Conservation (phyloP, 345 rosid species). For the Populus simonii region DNA sequence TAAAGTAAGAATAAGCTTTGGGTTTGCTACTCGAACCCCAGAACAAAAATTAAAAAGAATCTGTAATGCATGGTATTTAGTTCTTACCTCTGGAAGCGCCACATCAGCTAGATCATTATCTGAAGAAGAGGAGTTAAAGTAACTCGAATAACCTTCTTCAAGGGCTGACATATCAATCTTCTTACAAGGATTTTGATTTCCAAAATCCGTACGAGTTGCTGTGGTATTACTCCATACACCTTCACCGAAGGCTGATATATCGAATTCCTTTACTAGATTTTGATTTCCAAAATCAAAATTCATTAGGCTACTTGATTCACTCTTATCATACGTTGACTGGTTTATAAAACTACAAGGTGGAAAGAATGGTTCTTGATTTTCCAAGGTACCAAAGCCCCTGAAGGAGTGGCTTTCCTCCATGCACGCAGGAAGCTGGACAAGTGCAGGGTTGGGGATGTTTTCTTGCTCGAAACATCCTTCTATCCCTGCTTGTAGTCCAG, state of each 20-base stretch:
- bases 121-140: background rate
- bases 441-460: background rate
- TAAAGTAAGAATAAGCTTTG: background rate
- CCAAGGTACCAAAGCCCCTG: background rate
- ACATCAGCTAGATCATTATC: background rate
- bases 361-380: too few species aligned
- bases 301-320: background rate
- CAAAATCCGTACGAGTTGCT: background rate
- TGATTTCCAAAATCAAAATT: background rate
- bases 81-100: background rate
- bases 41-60: background rate
- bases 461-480: background rate
- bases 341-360: background rate
- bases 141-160: background rate
- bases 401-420: background rate
- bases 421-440: background rate
- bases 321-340: background rate
- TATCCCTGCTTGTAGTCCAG: background rate
- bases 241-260: background rate
- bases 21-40: background rate
- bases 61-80: background rate
- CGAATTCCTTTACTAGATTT: background rate
- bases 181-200: conserved; percentile 4
- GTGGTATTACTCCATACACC: background rate
- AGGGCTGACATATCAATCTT: conserved; percentile 2